Base-by-base conservation (phyloP, 2,329 filamentous ascomycete genomes). In the Septoria linicola region DNA sequence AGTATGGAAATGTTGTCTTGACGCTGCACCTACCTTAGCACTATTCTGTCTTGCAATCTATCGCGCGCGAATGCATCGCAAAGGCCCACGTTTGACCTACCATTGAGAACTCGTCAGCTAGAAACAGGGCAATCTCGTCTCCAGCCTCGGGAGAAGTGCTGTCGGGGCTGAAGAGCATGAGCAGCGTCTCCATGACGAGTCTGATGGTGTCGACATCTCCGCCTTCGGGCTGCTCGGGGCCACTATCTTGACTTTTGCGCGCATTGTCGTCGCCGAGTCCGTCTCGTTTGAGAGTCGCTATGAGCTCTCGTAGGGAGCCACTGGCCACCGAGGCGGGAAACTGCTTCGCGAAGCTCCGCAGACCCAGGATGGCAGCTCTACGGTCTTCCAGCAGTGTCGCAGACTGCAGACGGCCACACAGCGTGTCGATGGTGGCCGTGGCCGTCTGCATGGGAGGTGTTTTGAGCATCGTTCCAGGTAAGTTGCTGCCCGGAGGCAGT, bases 71-170 rank as follows among this genome's bases (percentile, higher is more conserved):
- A 23, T 6, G 5, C 19, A 23, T 14, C n/a, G 34, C 5, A 8
- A 16, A 8, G 11, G 16, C 16, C 17, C 11, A 11, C 8, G 14
- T 8, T 10, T 16, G 21, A 66, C 72, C 59, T 76, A 85, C 82
- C 77, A 96, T 91, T 27, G 93, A 96, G 69, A 99, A 99, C 71
- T 97, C 92, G 72, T 99, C 93, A 47, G 93, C 93, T 53, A 99
- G 79, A 90, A 93, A 99, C 21, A 97, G 76, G 14, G 87, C 87
- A 63, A 99, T 95, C 72, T 99, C 93, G 59, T 97, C 92, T 11
- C 92, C 96, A 47, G 92, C 89, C 78, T 97, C 92, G 25, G 89
- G 77, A 65, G 82, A 84, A 41, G 73, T 74, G 63, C 78, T 77
- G 66, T 85, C 80, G 4, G 82, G 83, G 60, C 81, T 82, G 71